A percentile compares a stretch with the other conserved stretches of the same genome.
These are phyloP conservation scores for Gynandropsis gynandra DNA, from an alignment of 345 rosid genomes.

Conservation along the genomic window DNA sequence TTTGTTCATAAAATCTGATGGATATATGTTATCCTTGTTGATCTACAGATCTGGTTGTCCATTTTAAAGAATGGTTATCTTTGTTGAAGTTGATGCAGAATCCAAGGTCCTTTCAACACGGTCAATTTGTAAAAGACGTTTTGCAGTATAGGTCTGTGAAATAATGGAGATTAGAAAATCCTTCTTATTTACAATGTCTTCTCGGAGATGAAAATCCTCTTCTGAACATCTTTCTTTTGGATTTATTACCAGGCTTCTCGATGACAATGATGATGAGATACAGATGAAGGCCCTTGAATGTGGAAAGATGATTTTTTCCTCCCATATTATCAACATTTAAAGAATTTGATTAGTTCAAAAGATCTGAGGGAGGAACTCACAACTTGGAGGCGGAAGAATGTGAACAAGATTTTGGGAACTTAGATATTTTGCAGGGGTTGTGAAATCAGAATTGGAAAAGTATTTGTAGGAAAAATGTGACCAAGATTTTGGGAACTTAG, in stretches of 20 bases:
- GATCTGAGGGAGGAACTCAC: conserved; percentile 72
- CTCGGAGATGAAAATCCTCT: conserved; percentile 11
- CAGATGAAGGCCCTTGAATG: conserved; percentile 76
- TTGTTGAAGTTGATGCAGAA: conserved; percentile 70
- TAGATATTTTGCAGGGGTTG: too few species aligned
- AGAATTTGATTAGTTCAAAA: conserved; percentile 68
- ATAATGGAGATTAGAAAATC: conserved; percentile 16
- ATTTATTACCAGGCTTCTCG: conserved; percentile 60
- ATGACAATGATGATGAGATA: conserved; percentile 73
- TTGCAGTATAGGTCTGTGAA: conserved; percentile 60
- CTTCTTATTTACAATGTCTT: conserved; percentile 7
- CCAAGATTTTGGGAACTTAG: too few species aligned
- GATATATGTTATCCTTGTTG: conserved; percentile 3
- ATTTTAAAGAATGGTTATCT: conserved; percentile 76
- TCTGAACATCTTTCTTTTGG: conserved; percentile 9
- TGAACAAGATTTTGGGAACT: too few species aligned
- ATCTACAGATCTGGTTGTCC: conserved; percentile 50
- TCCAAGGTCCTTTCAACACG: conserved; percentile 43
- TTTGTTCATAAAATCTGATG: conserved; percentile 14
- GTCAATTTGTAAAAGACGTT: conserved; percentile 65
- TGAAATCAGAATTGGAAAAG: too few species aligned
- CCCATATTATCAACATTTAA: conserved; percentile 64
- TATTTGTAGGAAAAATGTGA: too few species aligned
- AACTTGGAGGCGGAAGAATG: too few species aligned
- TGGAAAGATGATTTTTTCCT: conserved; percentile 71